Percentiles rank a stretch among this genome's conserved stretches.
Evolutionary conservation across 2,329 filamentous ascomycete genomes (phyloP).

Genomic region (Penicillium hordei): DNA sequence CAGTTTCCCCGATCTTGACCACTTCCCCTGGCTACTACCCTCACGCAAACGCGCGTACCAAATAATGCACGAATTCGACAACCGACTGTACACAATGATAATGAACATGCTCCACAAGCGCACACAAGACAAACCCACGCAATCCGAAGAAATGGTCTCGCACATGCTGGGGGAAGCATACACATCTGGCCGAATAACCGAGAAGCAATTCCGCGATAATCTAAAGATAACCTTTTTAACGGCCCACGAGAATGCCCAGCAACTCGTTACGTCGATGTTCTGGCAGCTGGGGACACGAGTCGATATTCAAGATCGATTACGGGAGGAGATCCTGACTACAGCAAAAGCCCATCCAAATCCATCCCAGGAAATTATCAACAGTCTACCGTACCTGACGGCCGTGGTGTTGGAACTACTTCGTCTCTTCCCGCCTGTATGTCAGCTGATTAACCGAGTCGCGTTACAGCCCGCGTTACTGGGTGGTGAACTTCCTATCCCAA

Average conservation of each 20-base stretch:
- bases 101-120: neutral
- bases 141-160: constrained; percentile 21
- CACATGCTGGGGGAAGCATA: constrained; percentile 25
- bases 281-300: constrained; percentile 40
- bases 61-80: constrained; percentile 29
- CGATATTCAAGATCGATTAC: constrained; percentile 33
- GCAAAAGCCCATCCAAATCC: constrained; percentile 2
- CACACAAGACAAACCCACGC: neutral
- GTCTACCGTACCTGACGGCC: constrained; percentile 46
- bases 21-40: constrained; percentile 22
- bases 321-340: constrained; percentile 30
- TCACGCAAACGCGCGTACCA: constrained; percentile 23
- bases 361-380: constrained; percentile 30
- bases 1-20: constrained; percentile 29
- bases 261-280: constrained; percentile 38
- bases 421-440: constrained; percentile 51
- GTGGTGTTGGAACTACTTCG: constrained; percentile 50
- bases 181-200: constrained; percentile 28
- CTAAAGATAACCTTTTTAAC: constrained; percentile 44
- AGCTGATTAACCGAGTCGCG: constrained; percentile 50
- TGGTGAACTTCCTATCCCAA: constrained; percentile 33
- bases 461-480: constrained; percentile 28
- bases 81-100: constrained; percentile 18
- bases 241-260: constrained; percentile 46
- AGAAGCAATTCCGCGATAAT: constrained; percentile 45